Percentiles rank a stretch among this genome's conserved stretches.
phyloP scores from a whole-genome alignment of 2,329 filamentous ascomycete genomes.

The Arthrobotrys sinensis region DNA sequence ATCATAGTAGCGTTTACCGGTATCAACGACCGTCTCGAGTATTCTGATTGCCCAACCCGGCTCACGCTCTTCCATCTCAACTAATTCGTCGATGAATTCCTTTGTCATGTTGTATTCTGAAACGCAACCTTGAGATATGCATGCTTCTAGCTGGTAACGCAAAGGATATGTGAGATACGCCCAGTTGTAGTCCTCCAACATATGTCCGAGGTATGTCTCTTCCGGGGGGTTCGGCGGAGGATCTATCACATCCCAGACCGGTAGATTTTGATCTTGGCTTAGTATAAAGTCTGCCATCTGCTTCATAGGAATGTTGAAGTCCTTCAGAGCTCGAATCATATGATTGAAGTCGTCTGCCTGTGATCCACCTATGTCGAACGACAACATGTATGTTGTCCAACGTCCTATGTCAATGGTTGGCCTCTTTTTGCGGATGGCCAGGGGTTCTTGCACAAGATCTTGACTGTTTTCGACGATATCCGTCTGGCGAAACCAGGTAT shows the following conservation, averaged over 20 bases:
- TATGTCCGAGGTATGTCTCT: slow-evolving; percentile 62
- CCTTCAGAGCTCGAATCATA: slow-evolving; percentile 74
- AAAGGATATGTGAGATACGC: slow-evolving; percentile 77
- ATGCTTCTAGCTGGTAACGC: slow-evolving; percentile 92
- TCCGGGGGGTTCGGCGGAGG: slow-evolving; percentile 28
- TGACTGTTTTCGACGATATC: slow-evolving; percentile 72
- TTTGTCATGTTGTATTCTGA: slow-evolving; percentile 80
- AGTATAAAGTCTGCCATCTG: slow-evolving; percentile 68
- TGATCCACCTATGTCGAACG: slow-evolving; percentile 66
- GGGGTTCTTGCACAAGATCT: slow-evolving; percentile 66
- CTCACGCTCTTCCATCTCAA: slow-evolving; percentile 69
- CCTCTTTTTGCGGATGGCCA: slow-evolving; percentile 70
- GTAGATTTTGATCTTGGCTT: slow-evolving; percentile 65
- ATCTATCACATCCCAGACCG: slow-evolving; percentile 70
- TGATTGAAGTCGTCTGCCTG: slow-evolving; percentile 67
- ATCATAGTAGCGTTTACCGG: slow-evolving; percentile 75
- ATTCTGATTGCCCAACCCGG: slow-evolving; percentile 60
- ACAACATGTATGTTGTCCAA: slow-evolving; percentile 74
- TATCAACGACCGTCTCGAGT: slow-evolving; percentile 73
- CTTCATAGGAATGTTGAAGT: slow-evolving; percentile 79
- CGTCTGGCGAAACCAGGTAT: slow-evolving; percentile 77
- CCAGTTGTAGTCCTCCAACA: slow-evolving; percentile 66
- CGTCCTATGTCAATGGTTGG: slow-evolving; percentile 75
- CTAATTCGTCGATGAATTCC: slow-evolving; percentile 78
- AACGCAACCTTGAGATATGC: slow-evolving; percentile 83